Percentiles rank a stretch among this genome's conserved stretches.
These are phyloP conservation scores for Picea abies DNA, from an alignment of 83 land plant species.

Conservation along the genomic window DNA sequence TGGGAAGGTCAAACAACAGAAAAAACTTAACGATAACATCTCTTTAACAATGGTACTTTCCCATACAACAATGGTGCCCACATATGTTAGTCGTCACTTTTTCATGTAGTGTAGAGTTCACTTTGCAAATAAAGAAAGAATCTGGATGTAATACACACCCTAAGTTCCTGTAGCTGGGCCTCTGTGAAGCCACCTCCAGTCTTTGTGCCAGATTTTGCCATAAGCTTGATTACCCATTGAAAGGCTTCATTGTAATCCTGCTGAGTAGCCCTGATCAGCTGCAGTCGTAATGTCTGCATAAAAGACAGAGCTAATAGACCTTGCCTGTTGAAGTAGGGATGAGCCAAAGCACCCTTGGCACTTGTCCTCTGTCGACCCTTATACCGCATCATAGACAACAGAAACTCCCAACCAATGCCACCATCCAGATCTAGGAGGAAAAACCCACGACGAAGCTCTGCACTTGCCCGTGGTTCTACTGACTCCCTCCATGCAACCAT, in stretches of 20 bases:
- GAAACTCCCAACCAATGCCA: slow-evolving; percentile 94
- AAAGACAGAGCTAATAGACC: slow-evolving; percentile 74
- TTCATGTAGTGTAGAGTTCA: too few relatives aligned
- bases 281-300: slow-evolving; percentile 77
- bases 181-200: slow-evolving; percentile 94
- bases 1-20: neutral
- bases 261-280: slow-evolving; percentile 66
- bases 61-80: neutral
- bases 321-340: slow-evolving; percentile 86
- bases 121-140: neutral
- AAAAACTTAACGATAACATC: neutral
- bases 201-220: slow-evolving; percentile 93
- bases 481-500: slow-evolving; percentile 74
- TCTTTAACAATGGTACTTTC: neutral
- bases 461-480: slow-evolving; percentile 76
- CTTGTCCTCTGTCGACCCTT: slow-evolving; percentile 89
- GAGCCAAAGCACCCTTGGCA: slow-evolving; percentile 85
- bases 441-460: slow-evolving; percentile 87
- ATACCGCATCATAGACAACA: slow-evolving; percentile 88
- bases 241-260: slow-evolving; percentile 78
- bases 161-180: slow-evolving; percentile 84
- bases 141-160: slow-evolving; percentile 39
- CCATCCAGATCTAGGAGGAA: slow-evolving; percentile 89
- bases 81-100: too few relatives aligned
- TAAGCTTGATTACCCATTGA: slow-evolving; percentile 70